Conservation (phyloP, 2,329 filamentous ascomycete genomes). For the Cytospora schulzeri region DNA sequence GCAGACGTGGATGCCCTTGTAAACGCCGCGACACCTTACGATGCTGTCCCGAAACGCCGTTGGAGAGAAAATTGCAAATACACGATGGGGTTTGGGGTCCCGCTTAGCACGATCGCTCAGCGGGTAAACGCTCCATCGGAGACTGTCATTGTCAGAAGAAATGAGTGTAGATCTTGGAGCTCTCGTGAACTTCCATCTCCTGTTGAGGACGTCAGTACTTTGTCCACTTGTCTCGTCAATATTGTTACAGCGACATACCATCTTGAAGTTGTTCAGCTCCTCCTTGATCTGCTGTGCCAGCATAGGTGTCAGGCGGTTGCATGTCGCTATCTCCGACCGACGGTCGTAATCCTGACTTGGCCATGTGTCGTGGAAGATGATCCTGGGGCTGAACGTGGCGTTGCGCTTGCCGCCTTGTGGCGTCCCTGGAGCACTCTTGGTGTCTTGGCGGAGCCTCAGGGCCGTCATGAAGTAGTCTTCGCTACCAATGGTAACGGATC, state of each 20-base stretch:
- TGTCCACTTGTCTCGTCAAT: slow-evolving; percentile 29
- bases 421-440: slow-evolving; percentile 79
- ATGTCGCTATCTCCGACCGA: slow-evolving; percentile 93
- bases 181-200: slow-evolving; percentile 99
- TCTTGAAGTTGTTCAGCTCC: slow-evolving; percentile 98
- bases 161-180: slow-evolving; percentile 98
- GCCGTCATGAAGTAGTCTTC: slow-evolving; percentile 90
- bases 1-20: slow-evolving; percentile 24
- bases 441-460: slow-evolving; percentile 72
- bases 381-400: slow-evolving; percentile 83
- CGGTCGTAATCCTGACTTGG: slow-evolving; percentile 94
- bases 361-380: slow-evolving; percentile 97
- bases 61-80: slow-evolving; percentile 52
- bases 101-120: slow-evolving; percentile 9
- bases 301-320: slow-evolving; percentile 95
- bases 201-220: slow-evolving; percentile 50
- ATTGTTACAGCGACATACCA: slow-evolving; percentile 64
- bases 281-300: slow-evolving; percentile 99
- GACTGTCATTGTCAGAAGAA: slow-evolving; percentile 77
- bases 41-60: slow-evolving; percentile 34
- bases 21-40: slow-evolving; percentile 35
- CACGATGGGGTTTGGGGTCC: slow-evolving; percentile 42
- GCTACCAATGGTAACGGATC: slow-evolving; percentile 72
- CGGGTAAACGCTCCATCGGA: slow-evolving; percentile 26
- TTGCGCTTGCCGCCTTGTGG: slow-evolving; percentile 67